Base-by-base conservation (phyloP, 768 basidiomycete genomes). In the Lactarius akahatsu region DNA sequence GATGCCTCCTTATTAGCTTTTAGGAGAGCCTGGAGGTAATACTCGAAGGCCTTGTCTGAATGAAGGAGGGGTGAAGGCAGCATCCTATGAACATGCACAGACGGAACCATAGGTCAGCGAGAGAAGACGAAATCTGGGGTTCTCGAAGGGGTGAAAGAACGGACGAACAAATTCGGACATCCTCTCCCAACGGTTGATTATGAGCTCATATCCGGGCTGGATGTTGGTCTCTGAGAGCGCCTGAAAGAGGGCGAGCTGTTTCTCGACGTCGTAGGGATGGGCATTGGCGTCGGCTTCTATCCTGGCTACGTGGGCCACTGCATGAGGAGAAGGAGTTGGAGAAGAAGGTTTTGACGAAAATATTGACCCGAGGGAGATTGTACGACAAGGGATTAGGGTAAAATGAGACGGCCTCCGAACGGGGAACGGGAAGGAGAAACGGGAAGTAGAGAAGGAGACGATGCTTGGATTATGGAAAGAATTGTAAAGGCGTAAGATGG, bases 101-200 rank as follows among this genome's bases (percentile, higher is more conserved):
- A 58, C 43, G 30, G 60, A 60, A 61, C 67, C 56, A 57, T 59
- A 59, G 65, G 59, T 69, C 45, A 65, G 62, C n/a, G 30, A 59
- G 55, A 23, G 58, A 34, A 36, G 40, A 28, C 1, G 26, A 50
- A 15, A 26, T 43, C 32, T 13, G 55, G 11, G 28, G 55, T 8
- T 15, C 20, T 16, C 30, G 18, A 4, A 28, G 59, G 15, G 40
- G 50, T 10, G 56, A 13, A 16, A 13, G 43, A 60, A 43, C 10
- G 56, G 36, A 85, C 90, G 71, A 78, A 93, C 92, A 73, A 89
- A 92, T 82, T 93, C 89, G 72, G 84, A 85, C 83, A 88, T 86
- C 70, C 87, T 82, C 74, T 94, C 92, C 92, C 92, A 94, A 63
- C 91, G 85, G 72, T 79, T 86, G 64, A 92, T 85, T 63, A 93